Conservation (phyloP, 805 yeast species). For the Zygosaccharomyces pseudorouxii region DNA sequence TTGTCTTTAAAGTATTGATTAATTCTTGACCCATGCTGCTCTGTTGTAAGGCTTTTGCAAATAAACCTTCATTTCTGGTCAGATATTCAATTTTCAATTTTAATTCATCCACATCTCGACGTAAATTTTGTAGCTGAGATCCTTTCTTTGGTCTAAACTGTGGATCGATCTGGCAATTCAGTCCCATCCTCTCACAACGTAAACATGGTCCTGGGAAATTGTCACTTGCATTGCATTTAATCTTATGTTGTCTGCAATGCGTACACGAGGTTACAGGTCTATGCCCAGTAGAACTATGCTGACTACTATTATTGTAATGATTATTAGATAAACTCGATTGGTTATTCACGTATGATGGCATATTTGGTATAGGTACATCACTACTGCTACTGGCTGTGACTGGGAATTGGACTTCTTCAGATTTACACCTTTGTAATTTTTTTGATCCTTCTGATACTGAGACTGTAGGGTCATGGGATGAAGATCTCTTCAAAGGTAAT, state of each 20-base stretch:
- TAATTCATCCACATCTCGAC: constrained; percentile 80
- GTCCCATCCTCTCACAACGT: constrained; percentile 73
- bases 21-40: constrained; percentile 24
- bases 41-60: constrained; percentile 54
- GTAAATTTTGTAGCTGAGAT: constrained; percentile 75
- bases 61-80: constrained; percentile 59
- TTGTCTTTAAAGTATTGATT: constrained; percentile 14
- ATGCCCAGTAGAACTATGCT: constrained; percentile 44
- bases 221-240: constrained; percentile 86
- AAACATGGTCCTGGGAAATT: constrained; percentile 78
- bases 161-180: constrained; percentile 86
- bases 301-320: constrained; percentile 4
- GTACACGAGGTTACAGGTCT: constrained; percentile 92
- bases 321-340: neutral
- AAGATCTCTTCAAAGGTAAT: constrained; percentile 7
- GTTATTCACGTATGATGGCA: neutral
- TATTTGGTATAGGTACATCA: neutral
- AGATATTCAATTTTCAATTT: constrained; percentile 65
- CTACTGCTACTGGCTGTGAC: neutral
- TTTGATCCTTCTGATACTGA: constrained; percentile 4
- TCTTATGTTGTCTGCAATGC: constrained; percentile 91
- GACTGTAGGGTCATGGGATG: constrained; percentile 8
- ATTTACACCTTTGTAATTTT: constrained; percentile 10
- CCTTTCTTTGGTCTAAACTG: constrained; percentile 89
- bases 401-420: constrained; percentile 7